A percentile compares a stretch with the other conserved stretches of the same genome.
These are phyloP conservation scores for Hypseocharis bilobata DNA, from an alignment of 441 rosid species.

Conservation along the genomic window DNA sequence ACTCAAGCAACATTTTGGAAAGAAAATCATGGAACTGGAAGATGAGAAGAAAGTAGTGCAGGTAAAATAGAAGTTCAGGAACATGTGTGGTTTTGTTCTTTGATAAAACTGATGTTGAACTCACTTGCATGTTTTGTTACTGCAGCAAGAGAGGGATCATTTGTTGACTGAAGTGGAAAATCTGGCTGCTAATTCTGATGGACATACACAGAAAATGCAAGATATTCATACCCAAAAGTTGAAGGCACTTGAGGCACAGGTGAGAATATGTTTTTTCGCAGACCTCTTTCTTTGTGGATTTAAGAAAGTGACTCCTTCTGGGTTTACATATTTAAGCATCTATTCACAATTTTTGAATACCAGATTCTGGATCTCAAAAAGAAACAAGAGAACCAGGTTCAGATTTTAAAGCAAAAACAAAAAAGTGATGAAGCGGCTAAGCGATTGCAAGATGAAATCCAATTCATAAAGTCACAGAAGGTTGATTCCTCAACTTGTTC, in stretches of 20 bases:
- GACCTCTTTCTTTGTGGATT: not conserved
- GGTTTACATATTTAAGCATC: conserved; percentile 8
- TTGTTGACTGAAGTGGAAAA: conserved; percentile 81
- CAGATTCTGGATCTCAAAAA: conserved; percentile 87
- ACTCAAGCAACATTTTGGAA: conserved; percentile 89
- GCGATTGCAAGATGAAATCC: conserved; percentile 90
- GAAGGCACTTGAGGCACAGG: conserved; percentile 82
- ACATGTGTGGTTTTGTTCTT: conserved; percentile 12
- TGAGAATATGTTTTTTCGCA: conserved; percentile 19
- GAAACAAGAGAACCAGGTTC: conserved; percentile 94
- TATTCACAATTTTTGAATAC: conserved; percentile 11
- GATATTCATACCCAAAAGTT: conserved; percentile 75
- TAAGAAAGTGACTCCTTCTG: not conserved
- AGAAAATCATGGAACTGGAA: conserved; percentile 81
- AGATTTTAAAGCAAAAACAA: conserved; percentile 86
- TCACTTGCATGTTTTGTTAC: conserved; percentile 13
- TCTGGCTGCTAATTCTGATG: conserved; percentile 65
- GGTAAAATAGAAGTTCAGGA: conserved; percentile 34
- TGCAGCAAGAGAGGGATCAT: conserved; percentile 87
- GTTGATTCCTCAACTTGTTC: conserved; percentile 28
- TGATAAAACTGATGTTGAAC: conserved; percentile 8
- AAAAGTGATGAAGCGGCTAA: conserved; percentile 91
- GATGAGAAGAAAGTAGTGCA: conserved; percentile 84
- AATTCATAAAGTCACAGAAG: conserved; percentile 88
- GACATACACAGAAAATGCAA: conserved; percentile 75